Evolutionary conservation across 306 rosid genomes (phyloP).

Genomic region (Trifolium fragiferum): DNA sequence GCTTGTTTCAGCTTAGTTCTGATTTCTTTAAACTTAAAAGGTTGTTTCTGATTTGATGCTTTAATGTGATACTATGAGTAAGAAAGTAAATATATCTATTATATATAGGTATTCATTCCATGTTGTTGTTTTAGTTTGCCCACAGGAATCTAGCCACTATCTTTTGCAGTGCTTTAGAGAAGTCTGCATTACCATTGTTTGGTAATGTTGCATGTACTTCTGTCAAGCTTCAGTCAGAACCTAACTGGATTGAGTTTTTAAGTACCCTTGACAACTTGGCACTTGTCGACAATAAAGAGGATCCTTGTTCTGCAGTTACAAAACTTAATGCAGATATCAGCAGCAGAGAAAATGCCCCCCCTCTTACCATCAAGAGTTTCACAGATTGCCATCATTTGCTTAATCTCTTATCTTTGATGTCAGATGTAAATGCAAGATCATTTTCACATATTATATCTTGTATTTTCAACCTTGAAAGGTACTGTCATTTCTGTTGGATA

Average conservation of each 20-base stretch:
- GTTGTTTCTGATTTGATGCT: slow-evolving; percentile 29
- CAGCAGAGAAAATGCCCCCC: slow-evolving; percentile 42
- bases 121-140: slow-evolving; percentile 71
- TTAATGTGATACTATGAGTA: slow-evolving; percentile 10
- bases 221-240: slow-evolving; percentile 53
- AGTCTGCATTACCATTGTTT: slow-evolving; percentile 50
- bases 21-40: slow-evolving; percentile 12
- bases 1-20: slow-evolving; percentile 30
- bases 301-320: slow-evolving; percentile 41
- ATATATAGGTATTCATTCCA: slow-evolving; percentile 42
- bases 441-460: slow-evolving; percentile 53
- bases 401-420: slow-evolving; percentile 64
- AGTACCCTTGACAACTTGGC: slow-evolving; percentile 53
- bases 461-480: slow-evolving; percentile 92
- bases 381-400: slow-evolving; percentile 71
- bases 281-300: slow-evolving; percentile 34
- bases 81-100: slow-evolving; percentile 28
- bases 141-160: slow-evolving; percentile 72
- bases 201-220: slow-evolving; percentile 41
- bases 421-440: slow-evolving; percentile 61
- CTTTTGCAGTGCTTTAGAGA: slow-evolving; percentile 72
- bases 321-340: slow-evolving; percentile 42
- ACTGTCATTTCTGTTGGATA: slow-evolving; percentile 41
- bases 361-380: slow-evolving; percentile 42
- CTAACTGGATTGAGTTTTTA: slow-evolving; percentile 68